phyloP scores from a whole-genome alignment of 768 basidiomycete genomes.

The Auriscalpium orientale region DNA sequence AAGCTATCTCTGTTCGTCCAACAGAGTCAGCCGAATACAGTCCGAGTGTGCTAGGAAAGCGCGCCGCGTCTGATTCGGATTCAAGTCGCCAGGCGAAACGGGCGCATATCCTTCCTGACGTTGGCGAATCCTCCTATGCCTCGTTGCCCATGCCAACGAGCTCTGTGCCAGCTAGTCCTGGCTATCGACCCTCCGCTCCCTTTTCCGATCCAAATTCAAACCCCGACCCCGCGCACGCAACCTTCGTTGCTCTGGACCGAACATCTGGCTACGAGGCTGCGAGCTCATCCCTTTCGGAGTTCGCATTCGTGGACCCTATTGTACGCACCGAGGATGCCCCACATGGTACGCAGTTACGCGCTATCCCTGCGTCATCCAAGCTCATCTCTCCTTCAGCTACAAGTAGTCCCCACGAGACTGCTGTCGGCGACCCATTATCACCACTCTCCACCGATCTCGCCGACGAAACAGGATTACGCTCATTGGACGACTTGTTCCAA shows the following conservation, averaged over 20 bases:
- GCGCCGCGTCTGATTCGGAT: too few relatives aligned
- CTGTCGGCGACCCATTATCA: background rate
- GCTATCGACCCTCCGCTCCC: too few relatives aligned
- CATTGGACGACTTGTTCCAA: background rate
- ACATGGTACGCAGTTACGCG: background rate
- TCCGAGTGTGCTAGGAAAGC: background rate
- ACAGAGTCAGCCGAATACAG: background rate
- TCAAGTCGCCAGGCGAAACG: too few relatives aligned
- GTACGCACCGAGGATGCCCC: background rate
- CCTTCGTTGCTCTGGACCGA: too few relatives aligned
- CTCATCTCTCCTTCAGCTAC: background rate
- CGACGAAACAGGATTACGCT: background rate
- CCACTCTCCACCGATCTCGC: too few relatives aligned
- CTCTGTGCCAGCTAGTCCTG: too few relatives aligned
- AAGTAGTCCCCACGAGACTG: background rate
- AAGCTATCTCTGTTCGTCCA: background rate
- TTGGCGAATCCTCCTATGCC: too few relatives aligned
- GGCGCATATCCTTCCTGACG: too few relatives aligned
- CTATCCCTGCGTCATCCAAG: background rate
- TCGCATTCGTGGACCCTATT: background rate
- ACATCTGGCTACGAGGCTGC: too few relatives aligned
- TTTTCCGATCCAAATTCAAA: too few relatives aligned
- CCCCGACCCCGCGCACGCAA: too few relatives aligned
- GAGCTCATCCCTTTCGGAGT: background rate
- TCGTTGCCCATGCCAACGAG: too few relatives aligned